phyloP scores from a whole-genome alignment of 805 yeast genomes.

The Wickerhamia fluorescens region DNA sequence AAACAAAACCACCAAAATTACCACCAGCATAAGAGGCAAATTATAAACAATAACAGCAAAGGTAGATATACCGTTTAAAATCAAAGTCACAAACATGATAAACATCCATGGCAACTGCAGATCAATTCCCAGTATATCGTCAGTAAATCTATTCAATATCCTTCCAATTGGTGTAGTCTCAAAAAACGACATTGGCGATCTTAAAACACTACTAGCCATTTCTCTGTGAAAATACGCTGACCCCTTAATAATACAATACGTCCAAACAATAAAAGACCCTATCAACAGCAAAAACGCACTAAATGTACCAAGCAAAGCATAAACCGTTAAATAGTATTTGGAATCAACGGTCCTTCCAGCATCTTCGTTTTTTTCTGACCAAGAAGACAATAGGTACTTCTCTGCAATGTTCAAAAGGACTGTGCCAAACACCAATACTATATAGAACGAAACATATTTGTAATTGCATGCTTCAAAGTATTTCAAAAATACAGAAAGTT shows the following conservation, averaged over 20 bases:
- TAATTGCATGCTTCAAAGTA: slow-evolving; percentile 51
- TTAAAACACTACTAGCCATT: slow-evolving; percentile 48
- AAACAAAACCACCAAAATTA: slow-evolving; percentile 41
- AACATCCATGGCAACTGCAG: slow-evolving; percentile 49
- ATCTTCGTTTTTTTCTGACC: slow-evolving; percentile 53
- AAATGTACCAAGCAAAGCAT: slow-evolving; percentile 49
- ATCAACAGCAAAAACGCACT: slow-evolving; percentile 42
- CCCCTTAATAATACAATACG: slow-evolving; percentile 50
- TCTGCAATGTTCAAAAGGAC: slow-evolving; percentile 32
- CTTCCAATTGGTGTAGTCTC: slow-evolving; percentile 67
- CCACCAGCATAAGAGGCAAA: slow-evolving; percentile 47
- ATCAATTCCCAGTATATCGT: slow-evolving; percentile 55
- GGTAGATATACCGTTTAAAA: slow-evolving; percentile 42
- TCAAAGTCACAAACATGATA: slow-evolving; percentile 37
- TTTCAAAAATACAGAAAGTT: slow-evolving; percentile 42
- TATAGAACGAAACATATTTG: slow-evolving; percentile 18
- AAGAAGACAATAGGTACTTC: slow-evolving; percentile 59
- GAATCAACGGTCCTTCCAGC: slow-evolving; percentile 36
- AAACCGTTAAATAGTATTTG: slow-evolving; percentile 42
- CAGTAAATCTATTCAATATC: slow-evolving; percentile 56
- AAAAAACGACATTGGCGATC: slow-evolving; percentile 60
- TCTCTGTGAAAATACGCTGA: slow-evolving; percentile 47
- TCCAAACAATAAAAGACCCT: slow-evolving; percentile 43
- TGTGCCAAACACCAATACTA: slow-evolving; percentile 34
- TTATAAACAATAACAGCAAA: slow-evolving; percentile 44